Evolutionary conservation across 2,329 filamentous ascomycete species (phyloP), one percentile per base, ranked within the genome.

Genomic region (Exophiala spinifera): DNA sequence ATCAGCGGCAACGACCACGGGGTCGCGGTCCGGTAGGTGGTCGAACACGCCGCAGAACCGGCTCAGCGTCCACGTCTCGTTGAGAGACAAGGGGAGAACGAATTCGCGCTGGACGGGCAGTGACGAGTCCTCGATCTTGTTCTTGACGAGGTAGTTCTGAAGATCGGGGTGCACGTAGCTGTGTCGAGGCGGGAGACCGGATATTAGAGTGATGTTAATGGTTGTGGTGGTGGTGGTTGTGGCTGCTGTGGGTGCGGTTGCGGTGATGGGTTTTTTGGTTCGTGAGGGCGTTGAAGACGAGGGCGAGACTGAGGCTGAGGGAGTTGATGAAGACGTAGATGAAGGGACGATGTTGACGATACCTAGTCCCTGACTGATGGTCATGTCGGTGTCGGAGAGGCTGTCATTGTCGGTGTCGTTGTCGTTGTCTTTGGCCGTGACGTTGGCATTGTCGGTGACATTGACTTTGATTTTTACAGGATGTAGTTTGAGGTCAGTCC

Each of bases 141-240:
- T 68, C 64, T 82, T 78, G 21, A 86, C 71, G 62, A 84, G 72
- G 62, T 78, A 79, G 20, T 82, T 76, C 65, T 86, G 83, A 70
- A 85, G 81, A 65, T 86, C 83, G 10, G 83, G 83, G 62, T 86
- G 82, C 10, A 81, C 75, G 67, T 86, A 86, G 56, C 84, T 72
- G 44, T 80, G 74, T 49, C 79, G 73, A 11, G 83, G 81, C 3
- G 83, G 82, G 14, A 83, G 70, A n/a, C 83, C 83, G 7, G 82
- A 84, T 46, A 86, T 72, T 49, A 86, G 63, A 1, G 76, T 79
- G 6, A 75, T 61, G n/a, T 76, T 65, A 3, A 74, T 68, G 1
- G 1, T 61, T 70, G 19, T 14, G 7, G 44, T 20, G 13, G 28
- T 42, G 13, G 45, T n/a, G 14, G 59, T 60, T 54, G 31, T 8